Conservation (phyloP, 805 yeast genomes). For the Saccharomyces paradoxus region DNA sequence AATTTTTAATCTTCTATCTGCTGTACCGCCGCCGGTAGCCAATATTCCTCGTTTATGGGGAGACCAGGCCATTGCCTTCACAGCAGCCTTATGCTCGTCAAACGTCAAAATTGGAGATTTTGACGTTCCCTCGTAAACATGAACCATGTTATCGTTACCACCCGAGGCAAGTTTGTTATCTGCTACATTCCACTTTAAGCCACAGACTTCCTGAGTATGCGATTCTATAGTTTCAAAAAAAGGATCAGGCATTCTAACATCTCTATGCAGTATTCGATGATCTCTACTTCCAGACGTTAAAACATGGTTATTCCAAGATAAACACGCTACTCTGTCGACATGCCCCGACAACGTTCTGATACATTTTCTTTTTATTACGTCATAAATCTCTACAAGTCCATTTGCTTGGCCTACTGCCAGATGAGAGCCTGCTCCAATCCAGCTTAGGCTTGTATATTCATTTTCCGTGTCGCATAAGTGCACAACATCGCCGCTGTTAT, state of each 20-base stretch:
- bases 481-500: slow-evolving; percentile 72
- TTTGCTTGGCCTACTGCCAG: slow-evolving; percentile 82
- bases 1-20: slow-evolving; percentile 79
- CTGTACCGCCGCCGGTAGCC: slow-evolving; percentile 96
- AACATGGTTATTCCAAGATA: slow-evolving; percentile 91
- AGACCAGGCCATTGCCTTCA: slow-evolving; percentile 94
- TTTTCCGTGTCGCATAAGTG: slow-evolving; percentile 65
- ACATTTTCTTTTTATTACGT: slow-evolving; percentile 72
- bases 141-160: slow-evolving; percentile 81
- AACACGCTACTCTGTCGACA: slow-evolving; percentile 69
- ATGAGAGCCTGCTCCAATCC: slow-evolving; percentile 95
- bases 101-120: slow-evolving; percentile 64
- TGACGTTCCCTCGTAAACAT: slow-evolving; percentile 76
- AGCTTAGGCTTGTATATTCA: slow-evolving; percentile 79
- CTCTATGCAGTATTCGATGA: slow-evolving; percentile 75
- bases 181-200: slow-evolving; percentile 85
- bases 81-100: slow-evolving; percentile 86
- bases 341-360: slow-evolving; percentile 92
- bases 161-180: slow-evolving; percentile 92
- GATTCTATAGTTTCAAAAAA: slow-evolving; percentile 59
- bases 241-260: slow-evolving; percentile 81
- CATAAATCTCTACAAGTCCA: slow-evolving; percentile 93
- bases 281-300: slow-evolving; percentile 84
- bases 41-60: slow-evolving; percentile 91
- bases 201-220: slow-evolving; percentile 94